Conservation (phyloP, 495 filamentous ascomycete genomes). For the Sordaria brevicollis region DNA sequence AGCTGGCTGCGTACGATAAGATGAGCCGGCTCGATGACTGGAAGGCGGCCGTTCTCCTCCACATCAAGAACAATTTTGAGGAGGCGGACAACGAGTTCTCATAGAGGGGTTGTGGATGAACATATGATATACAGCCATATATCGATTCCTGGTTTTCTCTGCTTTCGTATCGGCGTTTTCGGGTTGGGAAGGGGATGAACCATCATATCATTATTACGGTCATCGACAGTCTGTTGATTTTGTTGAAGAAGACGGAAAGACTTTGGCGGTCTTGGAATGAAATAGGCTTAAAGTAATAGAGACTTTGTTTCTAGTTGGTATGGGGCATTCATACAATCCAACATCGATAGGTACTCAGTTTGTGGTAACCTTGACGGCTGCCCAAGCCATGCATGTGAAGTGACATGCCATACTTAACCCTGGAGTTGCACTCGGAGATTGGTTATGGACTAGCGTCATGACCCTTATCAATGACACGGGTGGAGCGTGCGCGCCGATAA, state of each 20-base stretch:
- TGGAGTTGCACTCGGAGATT: neutral
- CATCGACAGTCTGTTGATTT: neutral
- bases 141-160: neutral
- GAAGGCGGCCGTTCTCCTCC: slow-evolving; percentile 80
- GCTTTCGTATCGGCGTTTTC: slow-evolving; percentile 11
- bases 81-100: slow-evolving; percentile 53
- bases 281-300: neutral
- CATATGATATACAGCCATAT: neutral
- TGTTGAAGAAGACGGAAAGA: neutral
- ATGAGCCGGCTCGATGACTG: slow-evolving; percentile 88
- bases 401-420: neutral
- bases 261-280: neutral
- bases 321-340: neutral
- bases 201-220: neutral
- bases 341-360: neutral
- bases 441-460: neutral
- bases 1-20: slow-evolving; percentile 78
- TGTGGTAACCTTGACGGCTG: neutral
- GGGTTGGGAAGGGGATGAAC: neutral
- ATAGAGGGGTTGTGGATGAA: slow-evolving; percentile 7
- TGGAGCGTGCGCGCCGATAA: slow-evolving; percentile 16
- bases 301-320: neutral
- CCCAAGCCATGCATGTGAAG: neutral
- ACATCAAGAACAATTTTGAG: slow-evolving; percentile 74
- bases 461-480: slow-evolving; percentile 16